phyloP scores from a whole-genome alignment of 208 protist species.

The Acanthamoeba healyi region DNA sequence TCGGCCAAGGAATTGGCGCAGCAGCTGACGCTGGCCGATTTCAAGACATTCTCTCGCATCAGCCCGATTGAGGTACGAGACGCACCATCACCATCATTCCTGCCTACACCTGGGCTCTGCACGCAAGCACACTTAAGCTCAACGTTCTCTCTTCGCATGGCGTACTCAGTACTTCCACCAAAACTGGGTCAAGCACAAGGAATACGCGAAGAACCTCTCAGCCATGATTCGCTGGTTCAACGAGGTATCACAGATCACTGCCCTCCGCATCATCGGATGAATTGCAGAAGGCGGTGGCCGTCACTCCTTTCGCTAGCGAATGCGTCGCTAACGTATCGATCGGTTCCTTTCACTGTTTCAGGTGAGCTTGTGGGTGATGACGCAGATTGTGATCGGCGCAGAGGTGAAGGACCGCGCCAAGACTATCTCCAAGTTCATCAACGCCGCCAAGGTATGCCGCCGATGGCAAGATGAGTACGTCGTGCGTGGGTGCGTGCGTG shows the following conservation, averaged over 20 bases:
- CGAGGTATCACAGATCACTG: too few relatives aligned
- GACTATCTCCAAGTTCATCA: slow-evolving; percentile 48
- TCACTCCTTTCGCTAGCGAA: too few relatives aligned
- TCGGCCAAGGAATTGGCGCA: slow-evolving; percentile 65
- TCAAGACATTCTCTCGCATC: slow-evolving; percentile 5
- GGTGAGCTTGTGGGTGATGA: slow-evolving; percentile 73
- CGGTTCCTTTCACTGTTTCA: background rate
- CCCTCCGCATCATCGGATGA: too few relatives aligned
- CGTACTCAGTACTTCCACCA: slow-evolving; percentile 42
- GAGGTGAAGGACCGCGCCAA: slow-evolving; percentile 40
- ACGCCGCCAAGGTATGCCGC: slow-evolving; percentile 26
- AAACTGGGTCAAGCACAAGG: slow-evolving; percentile 70
- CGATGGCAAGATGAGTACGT: background rate
- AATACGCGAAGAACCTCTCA: background rate
- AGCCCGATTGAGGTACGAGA: slow-evolving; percentile 24
- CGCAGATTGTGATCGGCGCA: slow-evolving; percentile 33
- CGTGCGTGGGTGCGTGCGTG: background rate
- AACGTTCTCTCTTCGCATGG: background rate
- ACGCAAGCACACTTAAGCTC: too few relatives aligned
- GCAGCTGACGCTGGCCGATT: slow-evolving; percentile 64
- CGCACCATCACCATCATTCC: too few relatives aligned
- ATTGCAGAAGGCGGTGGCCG: background rate
- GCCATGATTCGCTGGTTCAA: slow-evolving; percentile 67
- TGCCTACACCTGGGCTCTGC: too few relatives aligned
- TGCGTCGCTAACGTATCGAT: background rate